Evolutionary conservation across 306 rosid genomes (phyloP).

Genomic region (Glycine latifolia): DNA sequence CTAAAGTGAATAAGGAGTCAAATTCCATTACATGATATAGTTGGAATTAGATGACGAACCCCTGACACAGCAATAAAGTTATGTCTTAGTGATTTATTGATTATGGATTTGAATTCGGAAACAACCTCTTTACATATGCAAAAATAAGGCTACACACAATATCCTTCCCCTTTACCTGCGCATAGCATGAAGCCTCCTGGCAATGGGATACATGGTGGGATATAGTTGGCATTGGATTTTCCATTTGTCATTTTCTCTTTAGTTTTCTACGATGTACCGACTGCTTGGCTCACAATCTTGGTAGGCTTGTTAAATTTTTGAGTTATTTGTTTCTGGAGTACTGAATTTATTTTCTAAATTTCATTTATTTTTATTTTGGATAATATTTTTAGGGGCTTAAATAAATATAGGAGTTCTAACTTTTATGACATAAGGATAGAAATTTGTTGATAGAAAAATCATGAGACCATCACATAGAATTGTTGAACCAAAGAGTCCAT

Average conservation of each 20-base stretch:
- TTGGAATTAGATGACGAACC: too few relatives aligned
- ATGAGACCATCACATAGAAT: not conserved
- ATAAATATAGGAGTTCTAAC: constrained; percentile 7
- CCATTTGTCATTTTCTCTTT: not conserved
- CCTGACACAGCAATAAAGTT: too few relatives aligned
- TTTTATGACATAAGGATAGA: not conserved
- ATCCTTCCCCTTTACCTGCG: too few relatives aligned
- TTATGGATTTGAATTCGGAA: too few relatives aligned
- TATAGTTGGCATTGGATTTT: constrained; percentile 29
- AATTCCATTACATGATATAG: not conserved
- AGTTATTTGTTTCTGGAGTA: not conserved
- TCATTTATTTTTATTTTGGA: not conserved
- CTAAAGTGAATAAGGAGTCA: not conserved
- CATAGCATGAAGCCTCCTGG: too few relatives aligned
- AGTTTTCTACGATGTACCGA: not conserved
- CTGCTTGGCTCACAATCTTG: not conserved
- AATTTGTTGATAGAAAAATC: not conserved
- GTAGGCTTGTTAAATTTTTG: constrained; percentile 5
- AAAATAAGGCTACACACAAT: too few relatives aligned
- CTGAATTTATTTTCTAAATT: not conserved
- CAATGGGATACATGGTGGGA: too few relatives aligned
- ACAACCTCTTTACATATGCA: too few relatives aligned
- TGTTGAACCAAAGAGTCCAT: not conserved
- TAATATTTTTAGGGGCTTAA: not conserved
- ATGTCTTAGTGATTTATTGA: too few relatives aligned